These are phyloP conservation scores for Teunomyces cretensis DNA, from an alignment of 805 yeast genomes.

Conservation along the genomic window DNA sequence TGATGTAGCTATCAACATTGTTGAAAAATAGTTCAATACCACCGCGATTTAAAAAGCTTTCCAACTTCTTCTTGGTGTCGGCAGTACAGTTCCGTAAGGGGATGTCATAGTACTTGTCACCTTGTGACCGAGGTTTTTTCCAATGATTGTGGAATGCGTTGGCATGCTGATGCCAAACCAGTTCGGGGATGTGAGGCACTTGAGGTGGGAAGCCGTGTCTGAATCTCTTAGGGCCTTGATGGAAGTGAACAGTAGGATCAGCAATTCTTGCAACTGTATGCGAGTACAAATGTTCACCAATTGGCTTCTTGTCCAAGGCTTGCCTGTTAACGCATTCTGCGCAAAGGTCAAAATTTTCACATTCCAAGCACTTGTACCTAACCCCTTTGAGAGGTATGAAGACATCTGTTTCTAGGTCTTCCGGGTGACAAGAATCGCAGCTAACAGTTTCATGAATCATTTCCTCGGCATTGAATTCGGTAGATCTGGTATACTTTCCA, in stretches of 20 bases:
- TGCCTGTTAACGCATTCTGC: conserved; percentile 7
- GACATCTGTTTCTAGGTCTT: conserved; percentile 3
- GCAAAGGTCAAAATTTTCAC: conserved; percentile 1
- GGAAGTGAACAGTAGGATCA: not conserved
- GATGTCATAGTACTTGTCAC: conserved; percentile 23
- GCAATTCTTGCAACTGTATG: conserved; percentile 33
- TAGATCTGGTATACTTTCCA: not conserved
- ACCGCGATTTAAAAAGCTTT: conserved; percentile 12
- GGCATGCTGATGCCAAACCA: not conserved
- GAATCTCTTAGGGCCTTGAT: not conserved
- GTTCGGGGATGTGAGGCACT: too few species aligned
- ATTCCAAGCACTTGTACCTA: conserved; percentile 1
- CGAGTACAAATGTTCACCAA: conserved; percentile 19
- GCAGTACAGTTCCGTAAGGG: conserved; percentile 21
- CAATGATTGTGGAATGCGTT: not conserved
- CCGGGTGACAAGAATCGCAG: conserved; percentile 37
- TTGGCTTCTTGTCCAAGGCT: conserved; percentile 7
- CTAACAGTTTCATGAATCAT: conserved; percentile 25
- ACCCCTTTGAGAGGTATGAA: not conserved
- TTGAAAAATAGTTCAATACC: conserved; percentile 18
- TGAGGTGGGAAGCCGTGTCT: not conserved
- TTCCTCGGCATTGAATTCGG: not conserved
- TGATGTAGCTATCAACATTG: conserved; percentile 15
- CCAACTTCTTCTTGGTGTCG: conserved; percentile 12
- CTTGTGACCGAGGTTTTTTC: not conserved